Percentiles rank a stretch among this genome's conserved stretches.
Conservation (phyloP, 768 basidiomycete species). For the Hemileccinum rubropunctum region DNA sequence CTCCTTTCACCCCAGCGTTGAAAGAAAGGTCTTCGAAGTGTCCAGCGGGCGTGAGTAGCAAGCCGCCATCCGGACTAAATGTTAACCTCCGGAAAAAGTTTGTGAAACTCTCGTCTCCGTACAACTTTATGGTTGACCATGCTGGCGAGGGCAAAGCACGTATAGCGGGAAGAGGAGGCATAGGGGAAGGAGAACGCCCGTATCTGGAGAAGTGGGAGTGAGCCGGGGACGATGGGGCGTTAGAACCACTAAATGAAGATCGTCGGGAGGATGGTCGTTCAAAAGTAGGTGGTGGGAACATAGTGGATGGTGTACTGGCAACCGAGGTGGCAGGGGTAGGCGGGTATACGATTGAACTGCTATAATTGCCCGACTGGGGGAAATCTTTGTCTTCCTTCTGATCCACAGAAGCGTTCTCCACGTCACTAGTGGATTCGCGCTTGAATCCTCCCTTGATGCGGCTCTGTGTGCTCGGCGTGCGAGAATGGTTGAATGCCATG, state of each 20-base stretch:
- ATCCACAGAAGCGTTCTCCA: conserved; percentile 64
- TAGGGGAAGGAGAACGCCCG: conserved; percentile 83
- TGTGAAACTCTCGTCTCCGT: conserved; percentile 92
- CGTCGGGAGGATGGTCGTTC: conserved; percentile 62
- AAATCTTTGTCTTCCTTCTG: conserved; percentile 42
- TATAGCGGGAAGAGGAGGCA: conserved; percentile 93
- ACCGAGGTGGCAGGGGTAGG: conserved; percentile 70
- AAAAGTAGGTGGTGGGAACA: conserved; percentile 44
- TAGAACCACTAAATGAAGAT: conserved; percentile 74
- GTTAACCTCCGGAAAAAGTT: conserved; percentile 94
- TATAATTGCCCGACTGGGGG: conserved; percentile 28
- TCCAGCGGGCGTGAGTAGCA: conserved; percentile 93
- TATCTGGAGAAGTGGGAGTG: conserved; percentile 58
- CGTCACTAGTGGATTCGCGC: conserved; percentile 77
- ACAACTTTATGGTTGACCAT: conserved; percentile 76
- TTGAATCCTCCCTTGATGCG: conserved; percentile 58
- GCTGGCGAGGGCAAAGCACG: conserved; percentile 60
- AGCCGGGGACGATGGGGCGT: conserved; percentile 71
- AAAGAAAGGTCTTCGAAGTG: conserved; percentile 93
- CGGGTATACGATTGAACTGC: conserved; percentile 34
- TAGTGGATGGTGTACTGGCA: conserved; percentile 59
- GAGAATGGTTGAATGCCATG: conserved; percentile 62
- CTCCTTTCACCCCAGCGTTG: conserved; percentile 29
- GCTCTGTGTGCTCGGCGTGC: conserved; percentile 63
- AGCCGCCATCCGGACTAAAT: conserved; percentile 92